A percentile compares a stretch with the other conserved stretches of the same genome.
Evolutionary conservation across 2,329 filamentous ascomycete species (phyloP).

Genomic region (Calonectria honghensis): DNA sequence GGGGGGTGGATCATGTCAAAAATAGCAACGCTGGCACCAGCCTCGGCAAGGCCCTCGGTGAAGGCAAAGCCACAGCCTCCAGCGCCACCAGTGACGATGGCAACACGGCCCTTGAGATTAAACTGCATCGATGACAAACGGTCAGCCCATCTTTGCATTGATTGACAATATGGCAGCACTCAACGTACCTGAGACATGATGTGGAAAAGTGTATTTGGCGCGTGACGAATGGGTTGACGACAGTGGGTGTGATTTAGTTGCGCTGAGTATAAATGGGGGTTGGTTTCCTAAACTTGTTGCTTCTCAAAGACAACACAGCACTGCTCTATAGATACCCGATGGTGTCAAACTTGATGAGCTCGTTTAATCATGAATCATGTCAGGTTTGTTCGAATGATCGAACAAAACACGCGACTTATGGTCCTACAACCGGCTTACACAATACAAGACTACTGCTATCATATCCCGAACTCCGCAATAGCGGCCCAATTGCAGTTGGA

Average conservation of each 20-base stretch:
- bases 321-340: slow-evolving; percentile 1
- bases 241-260: slow-evolving; percentile 4
- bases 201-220: background rate
- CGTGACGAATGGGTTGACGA: background rate
- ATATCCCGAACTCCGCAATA: slow-evolving; percentile 18
- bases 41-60: slow-evolving; percentile 72
- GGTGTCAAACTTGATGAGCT: slow-evolving; percentile 1
- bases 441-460: slow-evolving; percentile 15
- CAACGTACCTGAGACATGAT: slow-evolving; percentile 25
- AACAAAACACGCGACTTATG: slow-evolving; percentile 20
- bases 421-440: slow-evolving; percentile 11
- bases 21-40: slow-evolving; percentile 75
- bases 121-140: slow-evolving; percentile 59
- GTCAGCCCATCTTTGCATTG: slow-evolving; percentile 16
- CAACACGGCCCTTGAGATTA: slow-evolving; percentile 67
- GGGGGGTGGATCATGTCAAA: slow-evolving; percentile 74
- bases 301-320: background rate
- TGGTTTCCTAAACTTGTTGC: background rate
- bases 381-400: slow-evolving; percentile 1
- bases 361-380: slow-evolving; percentile 11
- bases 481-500: slow-evolving; percentile 5
- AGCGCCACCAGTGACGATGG: slow-evolving; percentile 70
- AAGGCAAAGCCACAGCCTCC: slow-evolving; percentile 78
- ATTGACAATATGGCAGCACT: background rate
- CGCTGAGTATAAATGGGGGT: slow-evolving; percentile 15